A percentile compares a stretch with the other conserved stretches of the same genome.
Conservation (phyloP, 768 basidiomycete species). For the Gloeostereum incarnatum region DNA sequence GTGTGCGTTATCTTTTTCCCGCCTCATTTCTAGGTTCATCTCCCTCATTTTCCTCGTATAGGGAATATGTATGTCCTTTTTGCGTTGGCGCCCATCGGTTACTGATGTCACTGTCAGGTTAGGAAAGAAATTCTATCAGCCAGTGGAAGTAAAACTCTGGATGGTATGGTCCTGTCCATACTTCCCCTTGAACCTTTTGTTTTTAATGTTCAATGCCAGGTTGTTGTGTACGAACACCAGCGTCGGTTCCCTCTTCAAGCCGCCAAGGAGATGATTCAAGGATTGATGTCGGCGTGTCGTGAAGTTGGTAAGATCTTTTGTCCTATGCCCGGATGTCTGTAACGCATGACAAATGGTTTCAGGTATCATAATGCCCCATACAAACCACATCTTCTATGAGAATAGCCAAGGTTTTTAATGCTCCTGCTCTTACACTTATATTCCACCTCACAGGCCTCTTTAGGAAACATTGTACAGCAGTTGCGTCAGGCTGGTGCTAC, state of each 20-base stretch:
- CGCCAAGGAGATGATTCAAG: constrained; percentile 45
- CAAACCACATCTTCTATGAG: constrained; percentile 37
- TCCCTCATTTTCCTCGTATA: too few relatives aligned
- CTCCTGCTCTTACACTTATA: too few relatives aligned
- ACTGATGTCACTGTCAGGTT: constrained; percentile 34
- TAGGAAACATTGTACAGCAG: constrained; percentile 39
- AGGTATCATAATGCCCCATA: constrained; percentile 53
- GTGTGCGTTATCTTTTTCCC: too few relatives aligned
- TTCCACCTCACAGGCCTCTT: too few relatives aligned
- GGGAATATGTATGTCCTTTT: constrained; percentile 59
- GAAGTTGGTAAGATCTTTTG: constrained; percentile 47
- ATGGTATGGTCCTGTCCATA: too few relatives aligned
- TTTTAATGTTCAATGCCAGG: too few relatives aligned
- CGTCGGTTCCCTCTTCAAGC: constrained; percentile 40
- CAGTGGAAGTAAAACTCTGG: constrained; percentile 48
- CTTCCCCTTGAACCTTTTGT: too few relatives aligned
- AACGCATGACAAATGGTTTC: background rate
- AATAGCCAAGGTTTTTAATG: constrained; percentile 58
- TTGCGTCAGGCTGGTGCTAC: constrained; percentile 41
- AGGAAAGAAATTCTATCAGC: constrained; percentile 59
- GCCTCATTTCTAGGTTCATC: too few relatives aligned
- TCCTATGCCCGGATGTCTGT: background rate
- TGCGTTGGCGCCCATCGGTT: background rate
- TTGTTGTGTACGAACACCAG: constrained; percentile 59
- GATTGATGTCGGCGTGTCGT: constrained; percentile 35